phyloP scores from a whole-genome alignment of 352 stramenopile genomes.

The Pythium biforme region DNA sequence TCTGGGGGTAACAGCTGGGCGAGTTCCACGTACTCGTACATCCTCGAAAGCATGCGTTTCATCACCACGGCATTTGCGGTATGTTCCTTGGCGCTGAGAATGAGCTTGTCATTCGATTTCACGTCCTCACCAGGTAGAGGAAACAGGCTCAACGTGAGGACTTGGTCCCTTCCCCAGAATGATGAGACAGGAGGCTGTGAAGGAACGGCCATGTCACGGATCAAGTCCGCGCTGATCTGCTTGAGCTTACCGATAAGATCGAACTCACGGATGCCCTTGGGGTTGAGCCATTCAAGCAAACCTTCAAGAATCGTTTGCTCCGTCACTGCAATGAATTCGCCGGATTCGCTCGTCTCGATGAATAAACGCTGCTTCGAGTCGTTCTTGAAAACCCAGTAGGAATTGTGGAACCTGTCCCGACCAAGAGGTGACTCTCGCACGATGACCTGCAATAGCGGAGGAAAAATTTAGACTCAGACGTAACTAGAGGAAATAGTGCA shows the following conservation, averaged over 20 bases:
- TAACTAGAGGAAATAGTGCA: background rate
- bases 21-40: slow-evolving; percentile 53
- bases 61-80: slow-evolving; percentile 47
- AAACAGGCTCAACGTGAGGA: slow-evolving; percentile 50
- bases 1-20: slow-evolving; percentile 49
- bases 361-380: slow-evolving; percentile 62
- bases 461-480: background rate
- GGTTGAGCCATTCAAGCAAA: slow-evolving; percentile 72
- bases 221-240: slow-evolving; percentile 36
- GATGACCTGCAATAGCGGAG: slow-evolving; percentile 35
- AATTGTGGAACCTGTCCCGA: slow-evolving; percentile 74
- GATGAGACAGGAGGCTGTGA: background rate
- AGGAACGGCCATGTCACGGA: slow-evolving; percentile 15
- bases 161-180: slow-evolving; percentile 25
- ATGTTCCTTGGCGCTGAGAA: slow-evolving; percentile 40
- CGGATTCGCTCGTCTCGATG: slow-evolving; percentile 62
- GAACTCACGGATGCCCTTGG: slow-evolving; percentile 66
- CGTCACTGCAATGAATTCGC: slow-evolving; percentile 54
- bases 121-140: slow-evolving; percentile 54
- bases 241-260: slow-evolving; percentile 59
- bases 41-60: slow-evolving; percentile 60
- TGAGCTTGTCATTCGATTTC: slow-evolving; percentile 44
- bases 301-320: slow-evolving; percentile 35
- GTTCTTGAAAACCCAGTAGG: slow-evolving; percentile 77
- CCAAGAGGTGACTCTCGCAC: slow-evolving; percentile 70